Evolutionary conservation across 2,329 filamentous ascomycete species (phyloP).

Genomic region (Aspergillus novofumigatus): DNA sequence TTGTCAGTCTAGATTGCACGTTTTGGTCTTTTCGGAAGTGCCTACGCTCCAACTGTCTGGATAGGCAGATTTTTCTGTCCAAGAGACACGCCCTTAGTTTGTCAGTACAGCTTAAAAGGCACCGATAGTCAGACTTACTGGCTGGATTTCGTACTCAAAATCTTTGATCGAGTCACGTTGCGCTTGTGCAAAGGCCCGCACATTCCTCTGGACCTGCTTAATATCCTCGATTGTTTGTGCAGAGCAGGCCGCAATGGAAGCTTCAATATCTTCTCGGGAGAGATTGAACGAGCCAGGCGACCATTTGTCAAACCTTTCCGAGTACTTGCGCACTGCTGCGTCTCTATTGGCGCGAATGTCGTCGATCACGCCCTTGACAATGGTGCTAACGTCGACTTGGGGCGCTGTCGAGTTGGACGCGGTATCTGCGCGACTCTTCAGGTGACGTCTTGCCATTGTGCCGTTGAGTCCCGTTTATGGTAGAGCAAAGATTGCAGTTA

Average conservation of each 20-base stretch:
- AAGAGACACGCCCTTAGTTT: slow-evolving; percentile 43
- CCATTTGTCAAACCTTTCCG: slow-evolving; percentile 54
- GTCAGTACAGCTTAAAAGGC: not conserved
- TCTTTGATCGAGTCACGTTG: slow-evolving; percentile 46
- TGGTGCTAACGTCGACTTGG: slow-evolving; percentile 28
- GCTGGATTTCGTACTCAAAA: slow-evolving; percentile 50
- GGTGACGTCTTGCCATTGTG: not conserved
- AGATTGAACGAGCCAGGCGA: slow-evolving; percentile 48
- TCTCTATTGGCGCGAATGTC: slow-evolving; percentile 48
- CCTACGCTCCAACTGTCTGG: slow-evolving; percentile 42
- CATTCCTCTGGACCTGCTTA: slow-evolving; percentile 50
- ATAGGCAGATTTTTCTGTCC: slow-evolving; percentile 52
- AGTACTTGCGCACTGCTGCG: slow-evolving; percentile 46
- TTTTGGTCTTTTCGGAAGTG: not conserved
- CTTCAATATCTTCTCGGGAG: slow-evolving; percentile 42
- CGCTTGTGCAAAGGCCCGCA: slow-evolving; percentile 47
- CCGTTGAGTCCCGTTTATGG: no score
- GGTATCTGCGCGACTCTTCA: slow-evolving; percentile 1
- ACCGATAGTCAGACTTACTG: slow-evolving; percentile 12
- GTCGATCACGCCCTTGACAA: slow-evolving; percentile 48
- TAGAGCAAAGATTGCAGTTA: no score
- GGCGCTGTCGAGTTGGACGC: not conserved
- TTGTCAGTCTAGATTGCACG: not conserved
- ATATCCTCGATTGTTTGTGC: slow-evolving; percentile 51
- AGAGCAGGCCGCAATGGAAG: slow-evolving; percentile 43